These are phyloP conservation scores for Hydrangea macrophylla DNA, from an alignment of 148 eudicot genomes.

Conservation along the genomic window DNA sequence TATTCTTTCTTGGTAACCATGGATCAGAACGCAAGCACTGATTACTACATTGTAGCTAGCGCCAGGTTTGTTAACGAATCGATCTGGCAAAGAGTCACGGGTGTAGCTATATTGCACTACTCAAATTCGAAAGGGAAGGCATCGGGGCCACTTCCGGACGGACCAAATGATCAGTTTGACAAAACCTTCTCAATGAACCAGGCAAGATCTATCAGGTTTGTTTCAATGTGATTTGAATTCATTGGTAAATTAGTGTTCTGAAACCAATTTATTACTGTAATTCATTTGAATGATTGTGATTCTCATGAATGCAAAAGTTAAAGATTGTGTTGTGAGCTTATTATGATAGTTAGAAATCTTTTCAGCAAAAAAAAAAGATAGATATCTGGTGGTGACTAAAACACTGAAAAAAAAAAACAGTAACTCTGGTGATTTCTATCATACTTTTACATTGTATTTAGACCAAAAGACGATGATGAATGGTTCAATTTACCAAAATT, in stretches of 20 bases:
- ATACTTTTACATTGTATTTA: too few species aligned
- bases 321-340: too few species aligned
- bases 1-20: slow-evolving; percentile 90
- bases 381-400: not conserved
- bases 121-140: slow-evolving; percentile 96
- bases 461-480: too few species aligned
- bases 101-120: slow-evolving; percentile 81
- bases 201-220: slow-evolving; percentile 96
- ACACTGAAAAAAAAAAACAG: not conserved
- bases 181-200: slow-evolving; percentile 96
- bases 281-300: not conserved
- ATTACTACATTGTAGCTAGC: slow-evolving; percentile 94
- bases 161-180: slow-evolving; percentile 85
- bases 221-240: slow-evolving; percentile 9
- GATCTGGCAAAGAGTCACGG: slow-evolving; percentile 79
- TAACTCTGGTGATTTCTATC: not conserved
- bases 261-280: not conserved
- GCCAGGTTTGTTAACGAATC: slow-evolving; percentile 83
- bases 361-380: too few species aligned
- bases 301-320: not conserved
- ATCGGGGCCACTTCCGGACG: slow-evolving; percentile 86
- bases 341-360: too few species aligned
- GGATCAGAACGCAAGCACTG: slow-evolving; percentile 96
- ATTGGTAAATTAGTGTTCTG: not conserved
- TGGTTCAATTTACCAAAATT: too few species aligned